These are phyloP conservation scores for Limonium bicolor DNA, from an alignment of 148 eudicot genomes.

Conservation along the genomic window DNA sequence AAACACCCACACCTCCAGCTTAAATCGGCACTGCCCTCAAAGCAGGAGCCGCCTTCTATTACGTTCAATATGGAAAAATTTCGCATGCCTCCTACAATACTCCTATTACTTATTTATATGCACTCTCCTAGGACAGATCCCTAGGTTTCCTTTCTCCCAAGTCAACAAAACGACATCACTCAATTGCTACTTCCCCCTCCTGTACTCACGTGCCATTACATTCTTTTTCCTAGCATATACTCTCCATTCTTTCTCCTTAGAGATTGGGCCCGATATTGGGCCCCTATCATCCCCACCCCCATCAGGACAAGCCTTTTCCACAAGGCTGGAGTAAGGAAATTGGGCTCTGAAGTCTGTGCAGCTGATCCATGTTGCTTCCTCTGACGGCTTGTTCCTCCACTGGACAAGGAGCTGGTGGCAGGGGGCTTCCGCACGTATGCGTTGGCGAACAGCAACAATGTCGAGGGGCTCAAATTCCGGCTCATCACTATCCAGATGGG, in stretches of 20 bases:
- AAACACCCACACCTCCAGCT: too few species aligned
- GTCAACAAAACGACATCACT: too few species aligned
- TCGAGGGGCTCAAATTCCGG: background rate
- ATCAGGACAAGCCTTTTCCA: background rate
- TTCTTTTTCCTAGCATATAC: background rate
- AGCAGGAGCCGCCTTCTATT: too few species aligned
- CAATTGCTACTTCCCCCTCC: too few species aligned
- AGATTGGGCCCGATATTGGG: background rate
- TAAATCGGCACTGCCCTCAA: too few species aligned
- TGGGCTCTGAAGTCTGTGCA: background rate
- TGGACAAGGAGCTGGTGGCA: background rate
- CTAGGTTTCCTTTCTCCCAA: too few species aligned
- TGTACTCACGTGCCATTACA: too few species aligned
- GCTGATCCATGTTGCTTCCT: background rate
- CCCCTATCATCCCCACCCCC: background rate
- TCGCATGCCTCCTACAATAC: too few species aligned
- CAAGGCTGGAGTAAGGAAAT: background rate
- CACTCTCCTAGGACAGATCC: too few species aligned
- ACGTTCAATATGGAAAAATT: too few species aligned
- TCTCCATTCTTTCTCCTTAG: background rate
- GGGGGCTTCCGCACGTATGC: background rate
- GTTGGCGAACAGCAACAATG: background rate
- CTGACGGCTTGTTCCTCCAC: background rate
- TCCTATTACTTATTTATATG: too few species aligned
- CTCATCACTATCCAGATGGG: background rate